Evolutionary conservation across 306 rosid genomes (phyloP), one percentile per base, ranked within the genome.

Genomic region (Lathyrus aphaca): DNA sequence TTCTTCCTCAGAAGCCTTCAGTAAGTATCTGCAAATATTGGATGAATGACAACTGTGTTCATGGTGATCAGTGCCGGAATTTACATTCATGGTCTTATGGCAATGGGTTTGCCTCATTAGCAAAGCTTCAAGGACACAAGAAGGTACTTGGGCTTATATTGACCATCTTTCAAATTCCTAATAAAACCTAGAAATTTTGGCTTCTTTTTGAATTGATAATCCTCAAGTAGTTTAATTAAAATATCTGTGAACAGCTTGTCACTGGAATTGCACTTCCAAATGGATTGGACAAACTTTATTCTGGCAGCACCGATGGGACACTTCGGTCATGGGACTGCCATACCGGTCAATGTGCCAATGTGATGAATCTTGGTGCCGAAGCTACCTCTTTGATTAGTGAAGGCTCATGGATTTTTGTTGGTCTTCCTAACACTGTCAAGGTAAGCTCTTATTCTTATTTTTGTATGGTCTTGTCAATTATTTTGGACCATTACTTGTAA

Each of bases 381-480:
- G 78, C 68, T 30, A 76, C 63, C 43, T 83, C 68, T 64, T 77
- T 81, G 53, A 68, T 79, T 54, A 59, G 75, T 5, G 70, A 77
- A 43, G 88, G 83, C 1, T 45, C 72, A 10, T 88, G 87, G 87
- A 71, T 88, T 60, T 86, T 84, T 44, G 69, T 66, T 48, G 90
- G 88, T 29, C 5, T 61, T 21, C 69, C 13, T 0, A 85, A 85
- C 74, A 57, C 49, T 76, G 71, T 87, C 7, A 81, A 81, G 81
- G 88, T 79, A 76, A 48, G 35, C 16, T 10, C 37, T 54, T 19
- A 27, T 21, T 60, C 38, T 25, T 25, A 19, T 27, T 2, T n/a
- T 18, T 29, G 27, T 18, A 5, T 7, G 3, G 0, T 72, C 7
- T 46, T 39, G n/a, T 45, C 37, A 23, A 38, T n/a, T 13, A 16